A percentile compares a stretch with the other conserved stretches of the same genome.
Conservation (phyloP, 768 basidiomycete genomes). For the Royoungia palumana region DNA sequence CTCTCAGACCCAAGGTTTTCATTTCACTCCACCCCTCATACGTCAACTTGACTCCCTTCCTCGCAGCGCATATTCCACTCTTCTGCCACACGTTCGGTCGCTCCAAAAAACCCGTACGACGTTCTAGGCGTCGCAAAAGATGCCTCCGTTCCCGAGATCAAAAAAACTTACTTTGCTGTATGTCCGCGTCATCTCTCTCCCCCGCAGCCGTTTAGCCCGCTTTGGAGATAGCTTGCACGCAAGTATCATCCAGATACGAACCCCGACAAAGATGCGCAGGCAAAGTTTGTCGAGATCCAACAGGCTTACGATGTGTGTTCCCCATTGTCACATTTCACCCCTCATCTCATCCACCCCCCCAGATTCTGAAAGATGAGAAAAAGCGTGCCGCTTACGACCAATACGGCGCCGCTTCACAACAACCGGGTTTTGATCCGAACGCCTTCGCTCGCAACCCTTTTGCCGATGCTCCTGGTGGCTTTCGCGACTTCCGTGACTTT, state of each 20-base stretch:
- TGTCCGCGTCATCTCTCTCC: conserved; percentile 26
- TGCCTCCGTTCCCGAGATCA: conserved; percentile 84
- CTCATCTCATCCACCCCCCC: conserved; percentile 18
- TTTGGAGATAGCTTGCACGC: conserved; percentile 75
- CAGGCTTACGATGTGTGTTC: conserved; percentile 88
- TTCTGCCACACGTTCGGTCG: conserved; percentile 47
- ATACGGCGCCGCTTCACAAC: conserved; percentile 89
- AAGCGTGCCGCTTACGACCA: conserved; percentile 89
- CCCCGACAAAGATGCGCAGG: conserved; percentile 84
- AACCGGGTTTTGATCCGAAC: conserved; percentile 91
- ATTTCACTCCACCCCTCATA: conserved; percentile 9
- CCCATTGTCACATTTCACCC: conserved; percentile 12
- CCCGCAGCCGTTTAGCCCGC: conserved; percentile 13
- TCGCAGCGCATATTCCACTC: conserved; percentile 74
- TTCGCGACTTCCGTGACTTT: conserved; percentile 72
- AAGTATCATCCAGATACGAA: conserved; percentile 99
- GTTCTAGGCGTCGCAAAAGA: conserved; percentile 87
- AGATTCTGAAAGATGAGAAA: conserved; percentile 93
- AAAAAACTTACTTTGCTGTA: conserved; percentile 96
- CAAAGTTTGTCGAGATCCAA: conserved; percentile 95
- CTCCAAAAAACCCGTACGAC: conserved; percentile 82
- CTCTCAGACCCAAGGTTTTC: conserved; percentile 40
- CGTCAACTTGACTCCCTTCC: conserved; percentile 18
- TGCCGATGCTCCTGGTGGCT: conserved; percentile 52
- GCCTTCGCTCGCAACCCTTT: conserved; percentile 62